Evolutionary conservation across 1,284 basidiomycete species (phyloP).

Genomic region (Ustilago lituana): DNA sequence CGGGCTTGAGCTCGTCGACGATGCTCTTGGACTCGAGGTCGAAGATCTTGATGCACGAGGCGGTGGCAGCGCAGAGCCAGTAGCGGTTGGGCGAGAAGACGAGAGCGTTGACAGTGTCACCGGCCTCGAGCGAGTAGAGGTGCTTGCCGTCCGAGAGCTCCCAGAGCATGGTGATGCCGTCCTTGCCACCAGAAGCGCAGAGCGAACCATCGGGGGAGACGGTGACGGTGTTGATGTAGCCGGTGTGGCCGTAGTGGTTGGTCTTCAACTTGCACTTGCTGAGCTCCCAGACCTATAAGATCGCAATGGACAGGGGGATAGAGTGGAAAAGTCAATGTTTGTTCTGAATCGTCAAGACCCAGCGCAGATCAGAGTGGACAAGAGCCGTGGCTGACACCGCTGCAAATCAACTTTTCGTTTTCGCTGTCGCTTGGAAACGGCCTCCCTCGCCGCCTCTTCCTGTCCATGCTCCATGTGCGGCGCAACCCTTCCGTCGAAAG

Average conservation of each 20-base stretch:
- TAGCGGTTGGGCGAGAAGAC: conserved; percentile 93
- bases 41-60: conserved; percentile 90
- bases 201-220: conserved; percentile 99
- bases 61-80: conserved; percentile 99
- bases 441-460: not conserved
- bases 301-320: not conserved
- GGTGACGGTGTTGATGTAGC: conserved; percentile 98
- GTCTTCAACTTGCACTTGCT: conserved; percentile 99
- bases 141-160: conserved; percentile 99
- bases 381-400: no score
- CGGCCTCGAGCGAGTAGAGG: conserved; percentile 99
- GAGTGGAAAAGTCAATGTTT: no score
- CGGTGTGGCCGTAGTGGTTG: conserved; percentile 99
- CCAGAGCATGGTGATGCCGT: conserved; percentile 98
- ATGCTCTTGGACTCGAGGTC: conserved; percentile 78
- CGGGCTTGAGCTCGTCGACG: conserved; percentile 91
- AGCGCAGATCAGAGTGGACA: conserved; percentile 8
- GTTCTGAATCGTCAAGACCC: no score
- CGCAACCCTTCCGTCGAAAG: conserved; percentile 8
- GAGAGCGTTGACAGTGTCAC: conserved; percentile 97
- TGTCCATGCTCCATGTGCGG: conserved; percentile 5
- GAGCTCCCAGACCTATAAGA: conserved; percentile 93
- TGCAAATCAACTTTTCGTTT: no score
- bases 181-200: conserved; percentile 98
- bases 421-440: no score